Base-by-base conservation (phyloP, 805 yeast genomes). In the Yarrowia sp. region DNA sequence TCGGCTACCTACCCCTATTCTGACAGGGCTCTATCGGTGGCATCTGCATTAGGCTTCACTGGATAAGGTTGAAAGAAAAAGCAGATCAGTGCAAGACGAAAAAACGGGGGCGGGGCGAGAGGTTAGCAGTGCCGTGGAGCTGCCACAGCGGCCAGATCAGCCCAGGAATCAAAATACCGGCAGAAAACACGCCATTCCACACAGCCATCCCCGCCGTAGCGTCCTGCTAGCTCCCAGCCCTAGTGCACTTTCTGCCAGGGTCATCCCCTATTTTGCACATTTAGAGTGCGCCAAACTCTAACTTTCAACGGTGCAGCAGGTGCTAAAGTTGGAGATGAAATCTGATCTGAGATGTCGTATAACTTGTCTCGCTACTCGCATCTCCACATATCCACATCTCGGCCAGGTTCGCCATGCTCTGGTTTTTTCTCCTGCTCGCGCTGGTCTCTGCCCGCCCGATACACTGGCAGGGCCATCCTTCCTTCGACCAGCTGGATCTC, bases 261-360 rank as follows among this genome's bases (percentile, higher is more conserved):
- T 41, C 51, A 29, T 44, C 51, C 35, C 35, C 51, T 27, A 44
- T 27, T 44, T 44, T 44, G 49, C 33, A 42, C 32, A 24, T 25
- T 42, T 16, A 16, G 49, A n/a, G 16, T 18, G 51, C 51, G 32
- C 33, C 49, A 19, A 44, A 44, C 51, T 44, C 51, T 44, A 44
- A 44, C 51, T 44, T 44, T 44, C 35, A 44, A 44, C 51, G 51
- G 51, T 44, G 51, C 35, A 44, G 51, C 51, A 18, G 25, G 27
- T 44, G 51, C 51, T 44, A 29, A 44, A 44, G 51, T 44, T 44
- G 51, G 51, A 44, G 51, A 44, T 44, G 51, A 27, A n/a, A 44
- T 44, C 51, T 44, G 51, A 44, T 44, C 51, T 29, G 51, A 44
- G 51, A 44, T 29, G 22, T 44, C 51, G 51, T 44, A 44, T 44